Conservation (phyloP, 805 yeast genomes). For the Barnettozyma sp. region DNA sequence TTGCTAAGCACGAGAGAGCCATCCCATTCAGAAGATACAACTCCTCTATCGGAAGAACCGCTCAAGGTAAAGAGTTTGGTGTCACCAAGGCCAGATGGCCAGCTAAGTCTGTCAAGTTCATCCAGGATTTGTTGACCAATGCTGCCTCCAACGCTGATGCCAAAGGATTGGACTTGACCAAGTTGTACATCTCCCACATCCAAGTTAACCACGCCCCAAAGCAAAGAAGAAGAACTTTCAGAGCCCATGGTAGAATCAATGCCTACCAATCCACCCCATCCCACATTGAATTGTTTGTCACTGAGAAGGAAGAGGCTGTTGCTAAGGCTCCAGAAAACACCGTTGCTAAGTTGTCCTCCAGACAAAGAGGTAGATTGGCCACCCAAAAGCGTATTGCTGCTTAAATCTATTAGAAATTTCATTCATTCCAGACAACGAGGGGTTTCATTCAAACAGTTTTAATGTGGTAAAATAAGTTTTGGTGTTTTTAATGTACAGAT, state of each 20-base stretch:
- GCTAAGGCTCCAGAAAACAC: constrained; percentile 79
- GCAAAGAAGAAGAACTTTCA: constrained; percentile 99
- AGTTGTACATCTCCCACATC: constrained; percentile 93
- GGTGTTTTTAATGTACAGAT: constrained; percentile 14
- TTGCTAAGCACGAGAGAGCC: constrained; percentile 97
- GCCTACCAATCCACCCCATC: constrained; percentile 98
- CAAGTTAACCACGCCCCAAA: constrained; percentile 99
- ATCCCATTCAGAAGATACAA: constrained; percentile 98
- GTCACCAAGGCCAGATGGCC: constrained; percentile 99
- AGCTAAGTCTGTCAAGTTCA: constrained; percentile 93
- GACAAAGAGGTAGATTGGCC: constrained; percentile 91
- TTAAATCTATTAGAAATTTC: too few relatives aligned
- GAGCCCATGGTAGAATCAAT: constrained; percentile 99
- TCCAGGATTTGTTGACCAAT: constrained; percentile 90
- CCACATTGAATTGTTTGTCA: constrained; percentile 94
- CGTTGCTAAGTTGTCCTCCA: constrained; percentile 69
- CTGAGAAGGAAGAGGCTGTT: constrained; percentile 92
- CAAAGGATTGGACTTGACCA: constrained; percentile 95
- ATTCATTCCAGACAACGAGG: too few relatives aligned
- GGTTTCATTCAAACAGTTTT: too few relatives aligned
- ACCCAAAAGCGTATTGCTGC: constrained; percentile 83
- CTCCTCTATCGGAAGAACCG: constrained; percentile 97
- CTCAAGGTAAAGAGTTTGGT: constrained; percentile 99
- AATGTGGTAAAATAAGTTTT: constrained; percentile 11
- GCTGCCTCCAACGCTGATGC: constrained; percentile 99